Conservation (phyloP, 192 early-diverging fungal genomes). For the Coemansia sp. region DNA sequence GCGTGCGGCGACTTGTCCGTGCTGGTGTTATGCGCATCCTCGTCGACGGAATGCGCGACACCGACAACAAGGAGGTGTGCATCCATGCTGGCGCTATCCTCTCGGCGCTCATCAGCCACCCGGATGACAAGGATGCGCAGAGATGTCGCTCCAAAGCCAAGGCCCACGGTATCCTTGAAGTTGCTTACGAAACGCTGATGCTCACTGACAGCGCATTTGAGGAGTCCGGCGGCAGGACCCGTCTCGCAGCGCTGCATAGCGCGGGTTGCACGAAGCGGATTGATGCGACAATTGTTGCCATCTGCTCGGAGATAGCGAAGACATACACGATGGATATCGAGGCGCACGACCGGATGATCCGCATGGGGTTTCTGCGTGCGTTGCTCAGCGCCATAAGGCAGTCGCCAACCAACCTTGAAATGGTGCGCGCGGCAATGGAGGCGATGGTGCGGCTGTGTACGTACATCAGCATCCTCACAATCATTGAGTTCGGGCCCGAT, state of each 20-base stretch:
- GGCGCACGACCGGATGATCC: slow-evolving; percentile 32
- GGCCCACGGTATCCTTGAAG: slow-evolving; percentile 20
- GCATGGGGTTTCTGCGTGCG: slow-evolving; percentile 27
- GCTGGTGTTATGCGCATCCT: slow-evolving; percentile 26
- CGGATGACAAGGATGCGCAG: slow-evolving; percentile 8
- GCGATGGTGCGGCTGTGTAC: slow-evolving; percentile 49
- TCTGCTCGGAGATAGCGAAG: slow-evolving; percentile 21
- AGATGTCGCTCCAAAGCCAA: slow-evolving; percentile 18
- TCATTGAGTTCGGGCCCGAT: background rate
- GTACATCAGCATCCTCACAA: slow-evolving; percentile 19
- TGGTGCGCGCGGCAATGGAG: slow-evolving; percentile 38
- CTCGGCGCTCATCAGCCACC: slow-evolving; percentile 17
- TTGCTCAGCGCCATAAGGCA: slow-evolving; percentile 34
- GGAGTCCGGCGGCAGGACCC: background rate
- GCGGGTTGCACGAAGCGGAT: background rate
- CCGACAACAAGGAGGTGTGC: slow-evolving; percentile 20
- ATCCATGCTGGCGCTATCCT: slow-evolving; percentile 20
- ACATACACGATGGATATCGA: slow-evolving; percentile 28
- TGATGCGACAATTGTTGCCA: slow-evolving; percentile 11
- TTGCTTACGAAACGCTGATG: slow-evolving; percentile 12
- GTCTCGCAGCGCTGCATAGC: background rate
- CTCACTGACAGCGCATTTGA: background rate
- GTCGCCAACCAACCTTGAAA: slow-evolving; percentile 21
- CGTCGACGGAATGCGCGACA: slow-evolving; percentile 15
- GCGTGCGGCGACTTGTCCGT: slow-evolving; percentile 5